A percentile compares a stretch with the other conserved stretches of the same genome.
These are phyloP conservation scores for Ophiocordyceps camponoti-rufipedis DNA, from an alignment of 2,329 filamentous ascomycete species.

Conservation along the genomic window DNA sequence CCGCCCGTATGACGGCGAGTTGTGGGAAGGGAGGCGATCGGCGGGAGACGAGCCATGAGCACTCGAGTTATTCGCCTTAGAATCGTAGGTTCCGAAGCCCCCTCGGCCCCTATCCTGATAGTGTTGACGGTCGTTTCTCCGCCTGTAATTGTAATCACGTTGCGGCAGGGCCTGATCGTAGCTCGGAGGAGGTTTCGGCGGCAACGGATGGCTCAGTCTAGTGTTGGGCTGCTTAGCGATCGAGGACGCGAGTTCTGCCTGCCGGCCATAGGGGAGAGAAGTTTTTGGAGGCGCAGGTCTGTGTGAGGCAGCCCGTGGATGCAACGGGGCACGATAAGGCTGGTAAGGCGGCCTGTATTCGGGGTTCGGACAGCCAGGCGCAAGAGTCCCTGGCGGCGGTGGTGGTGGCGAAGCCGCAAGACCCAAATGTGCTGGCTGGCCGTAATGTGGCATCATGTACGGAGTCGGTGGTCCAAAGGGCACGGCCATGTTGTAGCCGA, in stretches of 20 bases:
- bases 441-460: constrained; percentile 1
- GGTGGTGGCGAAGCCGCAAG: constrained; percentile 5
- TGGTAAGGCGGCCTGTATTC: constrained; percentile 1
- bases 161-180: constrained; percentile 10
- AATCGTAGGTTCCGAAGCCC: constrained; percentile 4
- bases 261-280: background rate
- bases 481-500: constrained; percentile 5
- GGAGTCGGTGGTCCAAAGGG: constrained; percentile 1
- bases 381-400: constrained; percentile 1
- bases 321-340: background rate
- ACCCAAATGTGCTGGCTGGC: background rate
- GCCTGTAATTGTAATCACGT: constrained; percentile 12
- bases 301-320: background rate
- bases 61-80: constrained; percentile 2
- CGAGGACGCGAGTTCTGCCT: background rate
- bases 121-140: constrained; percentile 13
- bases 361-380: background rate
- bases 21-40: background rate
- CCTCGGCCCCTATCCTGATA: constrained; percentile 10
- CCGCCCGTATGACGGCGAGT: background rate
- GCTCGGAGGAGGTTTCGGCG: constrained; percentile 13
- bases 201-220: constrained; percentile 9
- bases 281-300: background rate
- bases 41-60: background rate
- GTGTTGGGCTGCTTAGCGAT: constrained; percentile 3